Evolutionary conservation across 805 yeast species (phyloP), one percentile per base, ranked within the genome.

Genomic region (Citeromyces nyonsensis): DNA sequence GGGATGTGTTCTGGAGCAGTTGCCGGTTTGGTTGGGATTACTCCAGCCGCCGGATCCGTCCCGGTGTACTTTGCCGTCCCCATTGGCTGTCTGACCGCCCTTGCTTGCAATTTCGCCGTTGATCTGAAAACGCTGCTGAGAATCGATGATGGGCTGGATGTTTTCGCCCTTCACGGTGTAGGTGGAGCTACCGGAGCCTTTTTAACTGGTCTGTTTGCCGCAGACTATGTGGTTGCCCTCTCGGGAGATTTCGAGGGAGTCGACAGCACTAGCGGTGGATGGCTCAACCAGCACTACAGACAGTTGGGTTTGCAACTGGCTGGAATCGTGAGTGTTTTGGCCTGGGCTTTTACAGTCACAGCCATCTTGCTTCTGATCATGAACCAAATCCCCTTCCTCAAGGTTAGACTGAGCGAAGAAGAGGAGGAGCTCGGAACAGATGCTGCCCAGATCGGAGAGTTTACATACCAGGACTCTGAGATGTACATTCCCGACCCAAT

Each of bases 21-120:
- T 52, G 80, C 94, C 24, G 98, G 97, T 40, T 69, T 88, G 39
- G 96, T 91, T 31, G 91, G 91, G 49, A 77, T 88, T 40, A 88
- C 97, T 2, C 97, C 98, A 31, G 96, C 88, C 40, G 96, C 97
- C 13, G 97, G 96, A 40, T 86, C 63, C 50, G 95, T 88, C 32
- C 96, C 96, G 36, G 74, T 88, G 36, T 88, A 86, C 73, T 72
- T 85, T 37, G 70, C 95, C 2, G 74, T 84, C 29, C 71, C 81
- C 38, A 80, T 86, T 47, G 96, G 96, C 49, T 67, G 71, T 37
- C 59, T 84, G 27, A 73, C 88, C 32, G 88, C 77, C 22, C 50
- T 73, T 34, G 73, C 73, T 26, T 84, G 94, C 61, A 85, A 86
- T 66, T 68, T 72, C 48, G 88, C 93, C 31, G 84, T 83, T 39